These are phyloP conservation scores for Styphnolobium japonicum DNA, from an alignment of 306 rosid species.

Conservation along the genomic window DNA sequence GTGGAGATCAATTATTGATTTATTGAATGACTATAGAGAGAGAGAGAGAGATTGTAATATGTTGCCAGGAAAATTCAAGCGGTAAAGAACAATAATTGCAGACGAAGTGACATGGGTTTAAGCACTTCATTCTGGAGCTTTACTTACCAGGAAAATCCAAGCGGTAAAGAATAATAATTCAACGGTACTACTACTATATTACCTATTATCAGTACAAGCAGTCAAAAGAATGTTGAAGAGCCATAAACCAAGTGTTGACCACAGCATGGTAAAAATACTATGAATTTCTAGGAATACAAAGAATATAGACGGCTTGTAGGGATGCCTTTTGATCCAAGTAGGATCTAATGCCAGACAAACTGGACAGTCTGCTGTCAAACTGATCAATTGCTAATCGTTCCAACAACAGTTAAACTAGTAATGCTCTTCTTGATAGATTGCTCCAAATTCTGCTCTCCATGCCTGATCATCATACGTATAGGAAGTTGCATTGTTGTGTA, in stretches of 20 bases:
- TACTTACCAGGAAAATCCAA: too few species aligned
- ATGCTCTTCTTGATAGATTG: constrained; percentile 76
- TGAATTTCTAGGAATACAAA: not conserved
- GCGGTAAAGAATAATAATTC: too few species aligned
- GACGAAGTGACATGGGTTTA: too few species aligned
- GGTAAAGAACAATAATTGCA: too few species aligned
- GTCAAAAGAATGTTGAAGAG: not conserved
- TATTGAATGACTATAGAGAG: too few species aligned
- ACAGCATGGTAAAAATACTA: not conserved
- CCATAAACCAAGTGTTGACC: not conserved
- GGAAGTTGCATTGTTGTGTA: constrained; percentile 36
- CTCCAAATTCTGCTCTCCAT: constrained; percentile 96
- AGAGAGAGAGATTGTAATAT: too few species aligned
- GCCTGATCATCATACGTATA: constrained; percentile 78
- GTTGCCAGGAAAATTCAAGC: too few species aligned
- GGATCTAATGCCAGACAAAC: constrained; percentile 33
- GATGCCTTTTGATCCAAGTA: constrained; percentile 33
- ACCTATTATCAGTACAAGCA: not conserved
- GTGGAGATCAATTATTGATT: too few species aligned
- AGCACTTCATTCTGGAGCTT: too few species aligned
- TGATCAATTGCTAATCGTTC: not conserved
- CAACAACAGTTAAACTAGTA: constrained; percentile 30
- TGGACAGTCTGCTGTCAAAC: not conserved
- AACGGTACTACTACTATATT: too few species aligned
- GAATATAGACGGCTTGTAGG: not conserved